Conservation (phyloP, 2,329 filamentous ascomycete species). For the Fusarium sp. region DNA sequence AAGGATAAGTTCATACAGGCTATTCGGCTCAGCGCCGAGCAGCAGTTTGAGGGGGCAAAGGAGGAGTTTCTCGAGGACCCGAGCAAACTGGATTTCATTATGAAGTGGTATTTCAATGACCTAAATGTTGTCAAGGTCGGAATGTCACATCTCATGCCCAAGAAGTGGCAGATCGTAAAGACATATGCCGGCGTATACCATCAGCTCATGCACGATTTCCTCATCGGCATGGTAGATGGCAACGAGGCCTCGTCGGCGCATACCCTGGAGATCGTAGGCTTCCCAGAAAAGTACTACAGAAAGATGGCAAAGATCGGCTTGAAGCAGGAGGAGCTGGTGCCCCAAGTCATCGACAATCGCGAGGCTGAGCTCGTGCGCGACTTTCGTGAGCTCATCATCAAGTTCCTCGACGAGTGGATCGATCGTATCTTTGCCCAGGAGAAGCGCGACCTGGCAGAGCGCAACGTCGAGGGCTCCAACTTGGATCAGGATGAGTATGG, state of each 20-base stretch:
- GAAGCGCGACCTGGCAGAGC: constrained; percentile 80
- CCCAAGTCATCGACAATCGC: constrained; percentile 90
- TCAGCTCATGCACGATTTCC: constrained; percentile 92
- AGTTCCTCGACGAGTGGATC: constrained; percentile 97
- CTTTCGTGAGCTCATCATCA: constrained; percentile 94
- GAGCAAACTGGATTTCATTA: constrained; percentile 81
- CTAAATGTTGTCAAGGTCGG: constrained; percentile 93
- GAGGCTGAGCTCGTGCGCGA: constrained; percentile 91
- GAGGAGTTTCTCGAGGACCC: constrained; percentile 86
- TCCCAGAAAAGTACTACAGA: constrained; percentile 94
- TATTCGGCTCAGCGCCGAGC: constrained; percentile 77
- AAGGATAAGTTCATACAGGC: constrained; percentile 93
- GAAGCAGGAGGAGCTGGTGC: constrained; percentile 77
- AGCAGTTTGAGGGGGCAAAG: constrained; percentile 77
- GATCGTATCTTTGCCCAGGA: constrained; percentile 89
- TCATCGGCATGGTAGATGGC: constrained; percentile 85
- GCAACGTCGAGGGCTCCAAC: constrained; percentile 77
- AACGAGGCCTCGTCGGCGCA: constrained; percentile 85
- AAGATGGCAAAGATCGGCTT: constrained; percentile 95
- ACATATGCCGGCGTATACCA: constrained; percentile 94
- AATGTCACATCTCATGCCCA: constrained; percentile 91
- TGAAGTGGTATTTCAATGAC: constrained; percentile 98
- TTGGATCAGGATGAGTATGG: constrained; percentile 89
- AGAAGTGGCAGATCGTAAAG: constrained; percentile 94
- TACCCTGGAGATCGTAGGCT: constrained; percentile 91